A percentile compares a stretch with the other conserved stretches of the same genome.
These are phyloP conservation scores for Sporothrix euskadiensis DNA, from an alignment of 2,329 filamentous ascomycete genomes.

Conservation along the genomic window DNA sequence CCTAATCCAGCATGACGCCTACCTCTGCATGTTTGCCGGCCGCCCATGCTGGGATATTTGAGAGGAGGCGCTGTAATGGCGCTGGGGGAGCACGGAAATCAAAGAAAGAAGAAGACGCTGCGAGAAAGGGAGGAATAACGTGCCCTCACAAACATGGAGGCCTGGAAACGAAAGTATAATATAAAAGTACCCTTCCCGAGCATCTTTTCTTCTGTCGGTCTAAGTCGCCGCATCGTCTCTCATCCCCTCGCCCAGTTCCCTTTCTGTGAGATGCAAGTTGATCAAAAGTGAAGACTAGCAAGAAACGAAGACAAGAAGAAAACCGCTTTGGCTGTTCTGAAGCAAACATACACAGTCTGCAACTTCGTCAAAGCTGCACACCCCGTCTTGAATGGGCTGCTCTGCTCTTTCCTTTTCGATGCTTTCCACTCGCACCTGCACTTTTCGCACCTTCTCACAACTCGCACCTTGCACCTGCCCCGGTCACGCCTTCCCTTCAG, in stretches of 20 bases:
- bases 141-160: neutral
- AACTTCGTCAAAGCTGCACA: neutral
- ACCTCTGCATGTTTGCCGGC: neutral
- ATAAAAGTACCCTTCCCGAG: neutral
- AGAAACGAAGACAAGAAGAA: neutral
- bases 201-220: neutral
- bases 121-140: neutral
- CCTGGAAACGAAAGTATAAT: neutral
- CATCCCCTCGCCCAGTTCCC: neutral
- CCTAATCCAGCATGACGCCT: neutral
- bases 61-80: slow-evolving; percentile 5
- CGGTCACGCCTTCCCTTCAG: neutral
- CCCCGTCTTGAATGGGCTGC: neutral
- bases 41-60: neutral
- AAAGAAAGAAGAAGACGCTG: neutral
- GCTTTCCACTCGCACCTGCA: neutral
- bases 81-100: neutral
- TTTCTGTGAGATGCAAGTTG: neutral
- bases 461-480: neutral
- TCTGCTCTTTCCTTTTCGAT: neutral
- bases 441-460: neutral
- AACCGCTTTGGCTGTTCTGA: neutral
- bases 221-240: neutral
- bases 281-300: neutral
- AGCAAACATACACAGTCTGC: neutral